Base-by-base conservation (phyloP, 768 basidiomycete species). In the Tephrocybe rancida region DNA sequence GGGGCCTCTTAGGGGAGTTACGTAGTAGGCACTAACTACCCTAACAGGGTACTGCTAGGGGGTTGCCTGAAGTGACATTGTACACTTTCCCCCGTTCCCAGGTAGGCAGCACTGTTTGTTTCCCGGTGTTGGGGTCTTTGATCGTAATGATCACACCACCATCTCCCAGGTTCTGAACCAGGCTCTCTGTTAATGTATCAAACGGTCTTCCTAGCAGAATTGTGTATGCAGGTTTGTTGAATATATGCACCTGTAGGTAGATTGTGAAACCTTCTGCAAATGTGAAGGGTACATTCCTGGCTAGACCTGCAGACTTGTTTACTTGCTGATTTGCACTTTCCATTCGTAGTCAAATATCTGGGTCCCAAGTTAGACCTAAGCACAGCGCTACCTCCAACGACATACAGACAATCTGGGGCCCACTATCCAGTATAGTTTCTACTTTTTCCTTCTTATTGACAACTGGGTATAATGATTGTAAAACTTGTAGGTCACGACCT, bases 191-290 rank as follows among this genome's bases (percentile, higher is more conserved):
- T 14, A 67, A 41, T 0, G 55, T 47, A 5, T 65, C 61, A 45
- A 69, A 68, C 0, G 65, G 67, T 19, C 57, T 52, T 1, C 64
- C 64, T 3, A 66, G n/a, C 4, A 53, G 37, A 11, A 57, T 27
- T 13, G 45, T 37, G 24, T 52, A 57, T 6, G 56, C 51, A 1
- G 50, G 44, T 3, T 18, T 19, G 14, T 42, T 22, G 22, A 42
- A 39, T 1, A 60, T 42, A 29, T 60, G 59, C 2, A 60, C 56
- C 38, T 60, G 56, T 5, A 60, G 19, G 48, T 60, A 56, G 4
- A 56, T 25, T 11, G 51, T 53, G 14, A 60, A 56, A 10, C 52
- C 55, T 0, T 49, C 52, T 38, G 37, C 37, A 38, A 60, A 46
- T 25, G 14, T 18, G 27, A 60, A 53, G 1, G 55, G 52, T 3